Evolutionary conservation across 768 basidiomycete species (phyloP).

Genomic region (Scleroderma bovista): DNA sequence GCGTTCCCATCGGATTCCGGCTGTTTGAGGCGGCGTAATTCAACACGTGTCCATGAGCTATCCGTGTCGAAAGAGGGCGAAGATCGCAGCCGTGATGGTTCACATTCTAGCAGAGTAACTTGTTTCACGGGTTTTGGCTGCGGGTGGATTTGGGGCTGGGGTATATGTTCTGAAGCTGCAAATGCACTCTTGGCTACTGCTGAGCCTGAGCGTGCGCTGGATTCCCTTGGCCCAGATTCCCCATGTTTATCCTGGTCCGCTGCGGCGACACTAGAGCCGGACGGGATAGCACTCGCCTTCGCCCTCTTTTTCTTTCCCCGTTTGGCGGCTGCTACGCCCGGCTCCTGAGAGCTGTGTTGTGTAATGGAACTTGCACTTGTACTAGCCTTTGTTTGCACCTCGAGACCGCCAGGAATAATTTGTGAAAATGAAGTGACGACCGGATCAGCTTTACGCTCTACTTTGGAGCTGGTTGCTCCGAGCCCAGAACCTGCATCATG

Average conservation of each 20-base stretch:
- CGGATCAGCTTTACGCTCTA: conserved; percentile 15
- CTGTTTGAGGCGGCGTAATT: conserved; percentile 29
- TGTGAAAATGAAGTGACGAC: conserved; percentile 32
- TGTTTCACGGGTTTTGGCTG: conserved; percentile 7
- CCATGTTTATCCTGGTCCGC: conserved; percentile 10
- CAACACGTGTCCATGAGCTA: conserved; percentile 70
- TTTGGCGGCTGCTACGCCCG: conserved; percentile 13
- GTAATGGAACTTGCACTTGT: conserved; percentile 5
- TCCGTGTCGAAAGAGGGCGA: conserved; percentile 41
- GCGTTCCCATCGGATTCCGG: conserved; percentile 7
- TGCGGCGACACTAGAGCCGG: conserved; percentile 8
- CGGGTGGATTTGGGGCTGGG: neutral
- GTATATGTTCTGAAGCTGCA: neutral
- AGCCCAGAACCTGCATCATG: neutral
- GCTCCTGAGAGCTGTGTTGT: conserved; percentile 4
- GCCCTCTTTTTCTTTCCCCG: conserved; percentile 43
- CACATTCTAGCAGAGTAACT: conserved; percentile 21
- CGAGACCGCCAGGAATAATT: conserved; percentile 45
- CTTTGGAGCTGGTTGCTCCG: conserved; percentile 18
- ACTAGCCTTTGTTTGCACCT: conserved; percentile 12
- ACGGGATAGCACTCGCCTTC: conserved; percentile 22
- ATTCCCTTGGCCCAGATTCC: neutral
- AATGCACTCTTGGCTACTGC: conserved; percentile 26
- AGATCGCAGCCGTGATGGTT: conserved; percentile 10
- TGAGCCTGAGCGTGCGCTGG: neutral